phyloP scores from a whole-genome alignment of 1,139 yeast genomes.

The Tardiomyces depauwii region DNA sequence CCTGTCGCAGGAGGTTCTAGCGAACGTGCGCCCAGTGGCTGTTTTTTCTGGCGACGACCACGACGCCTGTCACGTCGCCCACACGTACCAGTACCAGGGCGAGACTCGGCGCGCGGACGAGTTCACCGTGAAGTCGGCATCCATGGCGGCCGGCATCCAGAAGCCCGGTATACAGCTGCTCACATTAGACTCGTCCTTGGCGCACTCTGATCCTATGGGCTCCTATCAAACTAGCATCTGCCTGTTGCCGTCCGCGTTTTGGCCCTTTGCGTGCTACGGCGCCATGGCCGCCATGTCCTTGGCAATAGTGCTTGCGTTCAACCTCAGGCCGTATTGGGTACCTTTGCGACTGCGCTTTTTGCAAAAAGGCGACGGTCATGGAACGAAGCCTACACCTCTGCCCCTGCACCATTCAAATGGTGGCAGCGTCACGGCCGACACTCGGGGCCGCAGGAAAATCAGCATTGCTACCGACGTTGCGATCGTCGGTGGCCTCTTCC shows the following conservation, averaged over 20 bases:
- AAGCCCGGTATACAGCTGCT: conserved; percentile 79
- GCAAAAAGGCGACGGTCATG: neutral
- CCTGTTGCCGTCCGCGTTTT: conserved; percentile 59
- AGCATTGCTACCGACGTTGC: too few species aligned
- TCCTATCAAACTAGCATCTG: conserved; percentile 48
- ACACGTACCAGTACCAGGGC: conserved; percentile 29
- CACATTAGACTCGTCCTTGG: conserved; percentile 32
- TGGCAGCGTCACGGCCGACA: too few species aligned
- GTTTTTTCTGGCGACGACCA: conserved; percentile 94
- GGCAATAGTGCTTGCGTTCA: neutral
- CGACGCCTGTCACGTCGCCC: conserved; percentile 78
- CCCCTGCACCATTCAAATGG: neutral
- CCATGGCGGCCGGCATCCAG: conserved; percentile 86
- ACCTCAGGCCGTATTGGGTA: neutral
- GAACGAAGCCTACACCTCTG: neutral
- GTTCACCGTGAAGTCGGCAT: conserved; percentile 75
- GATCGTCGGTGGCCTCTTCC: neutral
- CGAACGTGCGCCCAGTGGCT: conserved; percentile 47
- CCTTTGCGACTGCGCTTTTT: neutral
- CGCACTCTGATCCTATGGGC: conserved; percentile 7
- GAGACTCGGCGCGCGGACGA: conserved; percentile 41
- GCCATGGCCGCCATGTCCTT: conserved; percentile 13
- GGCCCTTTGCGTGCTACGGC: conserved; percentile 29
- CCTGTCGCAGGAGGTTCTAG: conserved; percentile 45
- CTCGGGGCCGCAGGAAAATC: too few species aligned